Percentiles rank a stretch among this genome's conserved stretches.
Evolutionary conservation across 192 early-diverging fungal genomes (phyloP).

Genomic region (Umbelopsis sp.): DNA sequence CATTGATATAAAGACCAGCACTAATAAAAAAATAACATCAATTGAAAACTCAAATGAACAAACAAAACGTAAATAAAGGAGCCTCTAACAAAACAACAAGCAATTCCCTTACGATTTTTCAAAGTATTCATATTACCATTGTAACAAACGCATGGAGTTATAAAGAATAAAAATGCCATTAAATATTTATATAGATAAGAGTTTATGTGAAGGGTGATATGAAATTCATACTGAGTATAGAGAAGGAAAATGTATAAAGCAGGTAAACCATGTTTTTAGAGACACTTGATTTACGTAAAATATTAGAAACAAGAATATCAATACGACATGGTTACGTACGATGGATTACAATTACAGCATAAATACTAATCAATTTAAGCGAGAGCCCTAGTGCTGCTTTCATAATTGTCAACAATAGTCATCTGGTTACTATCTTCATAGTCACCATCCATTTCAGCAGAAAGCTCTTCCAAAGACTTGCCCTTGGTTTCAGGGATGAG

Average conservation of each 20-base stretch:
- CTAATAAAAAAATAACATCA: too few relatives aligned
- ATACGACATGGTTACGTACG: neutral
- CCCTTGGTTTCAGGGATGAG: conserved; percentile 82
- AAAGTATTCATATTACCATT: too few relatives aligned
- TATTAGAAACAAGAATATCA: too few relatives aligned
- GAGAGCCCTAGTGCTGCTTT: neutral
- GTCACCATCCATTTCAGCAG: conserved; percentile 43
- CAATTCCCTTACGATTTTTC: too few relatives aligned
- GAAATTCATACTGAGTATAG: neutral
- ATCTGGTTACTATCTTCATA: conserved; percentile 3
- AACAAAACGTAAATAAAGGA: too few relatives aligned
- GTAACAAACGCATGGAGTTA: neutral
- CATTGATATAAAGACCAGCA: too few relatives aligned
- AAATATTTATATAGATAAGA: neutral
- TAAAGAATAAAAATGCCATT: neutral
- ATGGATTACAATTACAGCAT: neutral
- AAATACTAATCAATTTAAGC: neutral
- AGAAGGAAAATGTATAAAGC: neutral
- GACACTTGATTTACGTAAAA: too few relatives aligned
- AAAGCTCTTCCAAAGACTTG: conserved; percentile 73
- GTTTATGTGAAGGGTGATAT: neutral
- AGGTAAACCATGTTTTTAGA: too few relatives aligned
- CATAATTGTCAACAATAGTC: neutral
- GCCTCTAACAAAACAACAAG: too few relatives aligned
- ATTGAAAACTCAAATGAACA: too few relatives aligned